Percentiles rank a stretch among this genome's conserved stretches.
These are phyloP conservation scores for Aspergillus fructus DNA, from an alignment of 2,329 filamentous ascomycete species.

Conservation along the genomic window DNA sequence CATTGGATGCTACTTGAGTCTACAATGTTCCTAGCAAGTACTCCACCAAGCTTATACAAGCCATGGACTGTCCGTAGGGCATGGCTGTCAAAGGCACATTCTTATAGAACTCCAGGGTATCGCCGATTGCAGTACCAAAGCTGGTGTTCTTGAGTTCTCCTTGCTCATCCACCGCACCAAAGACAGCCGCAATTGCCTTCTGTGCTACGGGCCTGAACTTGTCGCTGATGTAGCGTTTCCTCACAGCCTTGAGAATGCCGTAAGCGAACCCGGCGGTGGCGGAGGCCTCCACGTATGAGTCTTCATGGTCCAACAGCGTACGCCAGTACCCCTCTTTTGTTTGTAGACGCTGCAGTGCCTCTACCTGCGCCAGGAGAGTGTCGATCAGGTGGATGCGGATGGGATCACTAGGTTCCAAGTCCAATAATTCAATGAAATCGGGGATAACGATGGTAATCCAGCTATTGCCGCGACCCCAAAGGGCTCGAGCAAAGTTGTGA, in stretches of 20 bases:
- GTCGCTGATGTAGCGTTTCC: constrained; percentile 67
- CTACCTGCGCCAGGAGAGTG: constrained; percentile 68
- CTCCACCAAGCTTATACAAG: constrained; percentile 77
- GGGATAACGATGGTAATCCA: constrained; percentile 82
- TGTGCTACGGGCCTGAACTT: constrained; percentile 63
- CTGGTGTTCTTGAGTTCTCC: constrained; percentile 73
- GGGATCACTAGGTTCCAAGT: constrained; percentile 59
- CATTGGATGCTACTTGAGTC: too few species aligned
- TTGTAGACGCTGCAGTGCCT: constrained; percentile 64
- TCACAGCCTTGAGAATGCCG: constrained; percentile 70
- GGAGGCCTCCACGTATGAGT: constrained; percentile 73
- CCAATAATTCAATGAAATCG: constrained; percentile 73
- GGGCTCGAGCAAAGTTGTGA: constrained; percentile 57
- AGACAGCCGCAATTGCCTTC: constrained; percentile 65
- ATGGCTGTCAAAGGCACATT: constrained; percentile 75
- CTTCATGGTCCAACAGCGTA: constrained; percentile 69
- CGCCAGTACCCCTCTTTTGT: constrained; percentile 66
- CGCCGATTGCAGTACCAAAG: constrained; percentile 77
- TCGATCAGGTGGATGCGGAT: constrained; percentile 52
- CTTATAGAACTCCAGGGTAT: constrained; percentile 72
- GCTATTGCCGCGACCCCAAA: constrained; percentile 56
- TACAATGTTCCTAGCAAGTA: constrained; percentile 52
- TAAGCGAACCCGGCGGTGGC: constrained; percentile 80
- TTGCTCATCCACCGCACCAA: constrained; percentile 63
- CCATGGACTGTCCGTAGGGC: constrained; percentile 84